Evolutionary conservation across 1,284 basidiomycete genomes (phyloP), one percentile per base, ranked within the genome.

Genomic region (Cryptococcus floricola): DNA sequence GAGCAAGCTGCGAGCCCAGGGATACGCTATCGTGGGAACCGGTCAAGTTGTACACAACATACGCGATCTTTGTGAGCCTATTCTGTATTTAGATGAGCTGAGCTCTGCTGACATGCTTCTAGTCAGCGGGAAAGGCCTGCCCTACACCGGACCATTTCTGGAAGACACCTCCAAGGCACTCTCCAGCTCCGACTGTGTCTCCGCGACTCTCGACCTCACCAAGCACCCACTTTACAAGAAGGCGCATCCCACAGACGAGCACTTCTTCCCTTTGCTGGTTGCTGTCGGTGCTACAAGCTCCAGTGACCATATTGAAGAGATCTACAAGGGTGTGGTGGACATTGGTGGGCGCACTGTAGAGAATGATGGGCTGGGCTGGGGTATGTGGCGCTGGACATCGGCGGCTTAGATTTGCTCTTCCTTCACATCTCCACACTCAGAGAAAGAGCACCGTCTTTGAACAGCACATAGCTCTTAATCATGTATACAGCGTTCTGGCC

Each of bases 1-100:
- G 1, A 59, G 69, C 1, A 48, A 53, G 0, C 66, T 80, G 19
- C 54, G 68, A 31, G 65, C 70, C 27, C 52, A 75, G 54, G 75
- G 75, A 0, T 77, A 75, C 59, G 62, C 61, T 1, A 65, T 77
- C 54, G 63, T 77, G 37, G 69, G 62, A 8, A 69, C 71, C 10
- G 75, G 75, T 2, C 74, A 75, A 56, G 64, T 65, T 1, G 72
- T 77, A 2, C 76, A 78, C 59, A 77, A 77, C 52, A 64, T 78
- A 0, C 67, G 76, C 37, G 76, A 77, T 52, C 52, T 63, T 47
- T 66, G 68, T 70, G 47, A 55, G 70, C 65, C 10, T 10, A 19
- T 16, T 7, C 56, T 8, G 8, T 14, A 44, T 19, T 18, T 39
- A 23, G 23, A 23, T 23, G 16, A 18, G 19, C 19, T 25, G 13